phyloP scores from a whole-genome alignment of 805 yeast genomes.

The Blastobotrys americana region DNA sequence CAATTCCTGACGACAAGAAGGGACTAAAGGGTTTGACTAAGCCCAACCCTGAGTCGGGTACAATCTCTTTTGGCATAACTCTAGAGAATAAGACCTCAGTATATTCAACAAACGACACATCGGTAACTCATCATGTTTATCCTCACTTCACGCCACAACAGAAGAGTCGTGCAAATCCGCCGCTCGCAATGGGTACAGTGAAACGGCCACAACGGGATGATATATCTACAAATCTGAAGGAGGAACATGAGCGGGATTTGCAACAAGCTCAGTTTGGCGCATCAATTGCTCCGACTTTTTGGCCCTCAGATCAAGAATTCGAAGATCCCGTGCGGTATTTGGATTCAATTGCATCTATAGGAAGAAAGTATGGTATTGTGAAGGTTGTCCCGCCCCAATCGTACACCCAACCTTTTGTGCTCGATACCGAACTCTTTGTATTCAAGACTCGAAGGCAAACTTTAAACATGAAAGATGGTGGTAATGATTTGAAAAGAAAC shows the following conservation, averaged over 20 bases:
- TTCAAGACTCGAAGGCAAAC: constrained; percentile 45
- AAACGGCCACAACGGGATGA: background rate
- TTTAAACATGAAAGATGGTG: constrained; percentile 37
- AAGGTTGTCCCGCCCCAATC: constrained; percentile 52
- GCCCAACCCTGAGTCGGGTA: background rate
- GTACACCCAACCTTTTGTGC: constrained; percentile 34
- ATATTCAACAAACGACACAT: background rate
- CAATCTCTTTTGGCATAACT: background rate
- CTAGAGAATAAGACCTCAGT: background rate
- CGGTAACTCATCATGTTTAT: background rate
- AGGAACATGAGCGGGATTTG: background rate
- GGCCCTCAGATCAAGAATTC: constrained; percentile 45
- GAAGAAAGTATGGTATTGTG: constrained; percentile 57
- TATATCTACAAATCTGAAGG: background rate
- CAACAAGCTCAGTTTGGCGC: constrained; percentile 12
- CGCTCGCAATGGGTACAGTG: constrained; percentile 33
- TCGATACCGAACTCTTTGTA: constrained; percentile 41
- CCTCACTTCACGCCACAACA: constrained; percentile 36
- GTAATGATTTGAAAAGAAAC: constrained; percentile 37
- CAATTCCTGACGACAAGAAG: background rate
- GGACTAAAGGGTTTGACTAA: background rate
- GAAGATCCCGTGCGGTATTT: constrained; percentile 53
- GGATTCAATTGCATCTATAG: constrained; percentile 43
- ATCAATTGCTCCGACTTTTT: constrained; percentile 39
- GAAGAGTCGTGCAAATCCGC: constrained; percentile 38